Percentiles rank a stretch among this genome's conserved stretches.
Conservation (phyloP, 2,329 filamentous ascomycete genomes). For the Pseudopyrenochaeta lycopersici region DNA sequence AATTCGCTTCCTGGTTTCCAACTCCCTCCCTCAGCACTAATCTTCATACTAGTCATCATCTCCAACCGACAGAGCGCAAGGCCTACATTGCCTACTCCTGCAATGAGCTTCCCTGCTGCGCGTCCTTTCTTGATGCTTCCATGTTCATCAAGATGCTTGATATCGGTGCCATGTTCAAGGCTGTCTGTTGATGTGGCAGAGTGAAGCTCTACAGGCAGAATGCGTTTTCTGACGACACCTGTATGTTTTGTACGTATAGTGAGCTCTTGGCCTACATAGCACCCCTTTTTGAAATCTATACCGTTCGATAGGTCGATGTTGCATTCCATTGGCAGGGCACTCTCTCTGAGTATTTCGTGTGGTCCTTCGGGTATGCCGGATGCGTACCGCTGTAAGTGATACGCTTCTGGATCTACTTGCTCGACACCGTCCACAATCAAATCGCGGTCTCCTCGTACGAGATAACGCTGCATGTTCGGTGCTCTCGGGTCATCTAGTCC, state of each 20-base stretch:
- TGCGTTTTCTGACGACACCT: conserved; percentile 89
- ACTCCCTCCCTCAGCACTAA: conserved; percentile 72
- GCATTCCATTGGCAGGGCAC: conserved; percentile 83
- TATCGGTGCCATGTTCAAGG: conserved; percentile 61
- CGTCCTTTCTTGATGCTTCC: conserved; percentile 60
- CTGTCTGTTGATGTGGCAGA: conserved; percentile 14
- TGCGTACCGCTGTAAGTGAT: conserved; percentile 80
- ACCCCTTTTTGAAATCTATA: conserved; percentile 94
- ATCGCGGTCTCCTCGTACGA: conserved; percentile 1
- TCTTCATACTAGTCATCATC: conserved; percentile 82
- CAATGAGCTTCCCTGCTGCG: conserved; percentile 82
- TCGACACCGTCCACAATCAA: conserved; percentile 8
- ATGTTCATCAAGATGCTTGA: conserved; percentile 60
- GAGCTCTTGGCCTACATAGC: conserved; percentile 95
- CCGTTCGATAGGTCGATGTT: conserved; percentile 88
- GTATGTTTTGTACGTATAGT: conserved; percentile 95
- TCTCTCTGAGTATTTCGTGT: conserved; percentile 74
- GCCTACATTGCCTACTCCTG: conserved; percentile 83
- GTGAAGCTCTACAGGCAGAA: conserved; percentile 83
- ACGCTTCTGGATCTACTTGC: conserved; percentile 57
- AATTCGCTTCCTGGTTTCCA: conserved; percentile 67
- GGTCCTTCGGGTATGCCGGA: conserved; percentile 87
- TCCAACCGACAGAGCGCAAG: conserved; percentile 87
- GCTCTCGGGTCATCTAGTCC: conserved; percentile 34
- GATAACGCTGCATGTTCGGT: conserved; percentile 16